A percentile compares a stretch with the other conserved stretches of the same genome.
Evolutionary conservation across 768 basidiomycete species (phyloP).

Genomic region (Leccinum ochraceum): DNA sequence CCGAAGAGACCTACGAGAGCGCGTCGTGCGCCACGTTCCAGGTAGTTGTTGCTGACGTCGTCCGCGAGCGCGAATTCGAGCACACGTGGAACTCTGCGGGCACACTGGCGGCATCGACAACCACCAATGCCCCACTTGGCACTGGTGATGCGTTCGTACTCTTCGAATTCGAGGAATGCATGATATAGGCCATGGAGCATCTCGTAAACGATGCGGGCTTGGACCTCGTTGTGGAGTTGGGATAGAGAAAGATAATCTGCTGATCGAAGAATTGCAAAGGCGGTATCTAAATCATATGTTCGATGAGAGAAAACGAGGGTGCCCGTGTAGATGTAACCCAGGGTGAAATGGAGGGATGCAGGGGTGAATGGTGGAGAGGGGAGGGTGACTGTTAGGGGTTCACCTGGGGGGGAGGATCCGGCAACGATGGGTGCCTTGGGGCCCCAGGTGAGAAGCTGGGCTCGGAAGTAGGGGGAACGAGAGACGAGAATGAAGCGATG

Average conservation of each 20-base stretch:
- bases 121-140: slow-evolving; percentile 84
- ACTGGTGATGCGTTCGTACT: slow-evolving; percentile 71
- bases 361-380: slow-evolving; percentile 95
- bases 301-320: slow-evolving; percentile 92
- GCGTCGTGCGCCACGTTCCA: slow-evolving; percentile 71
- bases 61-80: slow-evolving; percentile 77
- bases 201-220: slow-evolving; percentile 81
- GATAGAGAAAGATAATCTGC: slow-evolving; percentile 78
- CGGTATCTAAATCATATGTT: slow-evolving; percentile 89
- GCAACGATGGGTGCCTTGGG: slow-evolving; percentile 36
- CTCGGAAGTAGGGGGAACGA: slow-evolving; percentile 84
- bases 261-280: slow-evolving; percentile 85
- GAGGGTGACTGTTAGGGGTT: slow-evolving; percentile 64
- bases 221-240: slow-evolving; percentile 75
- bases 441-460: slow-evolving; percentile 72
- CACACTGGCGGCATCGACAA: slow-evolving; percentile 83
- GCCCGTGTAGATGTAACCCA: slow-evolving; percentile 94
- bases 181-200: slow-evolving; percentile 91
- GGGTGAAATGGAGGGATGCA: slow-evolving; percentile 88
- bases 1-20: slow-evolving; percentile 85
- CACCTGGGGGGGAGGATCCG: slow-evolving; percentile 31
- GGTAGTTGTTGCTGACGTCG: slow-evolving; percentile 72
- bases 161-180: slow-evolving; percentile 75
- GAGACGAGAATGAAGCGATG: slow-evolving; percentile 94
- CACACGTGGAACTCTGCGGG: slow-evolving; percentile 75